These are phyloP conservation scores for Mytilinidion resinicola DNA, from an alignment of 495 filamentous ascomycete species.

Conservation along the genomic window DNA sequence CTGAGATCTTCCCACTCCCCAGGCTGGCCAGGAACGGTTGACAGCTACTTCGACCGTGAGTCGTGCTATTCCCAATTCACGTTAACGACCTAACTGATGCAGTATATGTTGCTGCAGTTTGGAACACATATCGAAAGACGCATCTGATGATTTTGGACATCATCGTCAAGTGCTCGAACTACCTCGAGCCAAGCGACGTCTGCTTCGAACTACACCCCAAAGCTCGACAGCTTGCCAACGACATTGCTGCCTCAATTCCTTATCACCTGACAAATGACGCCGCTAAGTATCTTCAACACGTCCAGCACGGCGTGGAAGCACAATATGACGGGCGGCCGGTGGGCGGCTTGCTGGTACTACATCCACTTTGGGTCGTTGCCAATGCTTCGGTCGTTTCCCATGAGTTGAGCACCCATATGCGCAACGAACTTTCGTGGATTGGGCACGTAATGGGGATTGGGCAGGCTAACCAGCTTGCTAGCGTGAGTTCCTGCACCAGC, in stretches of 20 bases:
- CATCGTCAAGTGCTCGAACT: background rate
- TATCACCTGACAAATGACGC: background rate
- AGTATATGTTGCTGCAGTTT: background rate
- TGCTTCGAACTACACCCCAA: background rate
- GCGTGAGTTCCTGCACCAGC: background rate
- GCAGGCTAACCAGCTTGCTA: background rate
- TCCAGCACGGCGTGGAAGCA: background rate
- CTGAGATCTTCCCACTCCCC: background rate
- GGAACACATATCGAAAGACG: slow-evolving; percentile 1
- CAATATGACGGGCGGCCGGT: background rate
- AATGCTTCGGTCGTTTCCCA: background rate
- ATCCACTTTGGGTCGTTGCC: background rate
- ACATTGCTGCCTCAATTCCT: background rate
- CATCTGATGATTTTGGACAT: slow-evolving; percentile 2
- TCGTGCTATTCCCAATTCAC: background rate
- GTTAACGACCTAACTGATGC: background rate
- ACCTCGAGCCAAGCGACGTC: background rate
- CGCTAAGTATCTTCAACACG: background rate
- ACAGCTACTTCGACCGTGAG: background rate
- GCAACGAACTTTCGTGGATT: background rate
- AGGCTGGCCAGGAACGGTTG: background rate
- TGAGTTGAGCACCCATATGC: background rate
- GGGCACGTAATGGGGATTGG: background rate
- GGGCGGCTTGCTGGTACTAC: background rate
- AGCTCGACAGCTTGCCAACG: background rate